Evolutionary conservation across 331 rosid species (phyloP).

Genomic region (Spiraea crenata): DNA sequence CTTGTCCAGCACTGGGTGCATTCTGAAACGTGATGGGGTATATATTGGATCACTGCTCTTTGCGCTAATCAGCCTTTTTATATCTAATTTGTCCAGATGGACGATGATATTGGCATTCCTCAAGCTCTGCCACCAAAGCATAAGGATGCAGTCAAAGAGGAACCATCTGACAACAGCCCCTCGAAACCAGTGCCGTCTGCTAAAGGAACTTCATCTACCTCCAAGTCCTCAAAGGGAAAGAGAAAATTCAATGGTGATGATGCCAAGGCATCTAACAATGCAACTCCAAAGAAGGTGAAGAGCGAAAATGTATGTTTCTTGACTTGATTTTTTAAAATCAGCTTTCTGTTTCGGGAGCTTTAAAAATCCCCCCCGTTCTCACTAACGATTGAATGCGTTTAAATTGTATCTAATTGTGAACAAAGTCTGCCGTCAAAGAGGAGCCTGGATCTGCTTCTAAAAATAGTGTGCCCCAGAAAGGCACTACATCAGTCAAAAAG

Average conservation of each 20-base stretch:
- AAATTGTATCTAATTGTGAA: conserved; percentile 47
- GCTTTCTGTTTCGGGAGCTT: conserved; percentile 2
- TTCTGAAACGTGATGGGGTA: neutral
- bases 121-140: conserved; percentile 58
- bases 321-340: conserved; percentile 14
- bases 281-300: conserved; percentile 82
- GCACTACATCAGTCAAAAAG: conserved; percentile 42
- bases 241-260: conserved; percentile 77
- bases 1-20: neutral
- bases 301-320: conserved; percentile 65
- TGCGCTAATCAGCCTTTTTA: neutral
- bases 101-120: conserved; percentile 62
- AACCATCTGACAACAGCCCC: conserved; percentile 78
- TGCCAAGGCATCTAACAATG: conserved; percentile 54
- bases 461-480: conserved; percentile 51
- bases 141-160: conserved; percentile 87
- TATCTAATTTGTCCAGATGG: conserved; percentile 49
- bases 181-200: conserved; percentile 54
- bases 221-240: conserved; percentile 84
- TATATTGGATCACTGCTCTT: neutral
- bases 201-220: conserved; percentile 60
- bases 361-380: neutral
- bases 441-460: conserved; percentile 50
- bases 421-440: conserved; percentile 51
- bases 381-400: neutral